Conservation (phyloP, 1,284 basidiomycete species). For the Hemileia vastatrix region DNA sequence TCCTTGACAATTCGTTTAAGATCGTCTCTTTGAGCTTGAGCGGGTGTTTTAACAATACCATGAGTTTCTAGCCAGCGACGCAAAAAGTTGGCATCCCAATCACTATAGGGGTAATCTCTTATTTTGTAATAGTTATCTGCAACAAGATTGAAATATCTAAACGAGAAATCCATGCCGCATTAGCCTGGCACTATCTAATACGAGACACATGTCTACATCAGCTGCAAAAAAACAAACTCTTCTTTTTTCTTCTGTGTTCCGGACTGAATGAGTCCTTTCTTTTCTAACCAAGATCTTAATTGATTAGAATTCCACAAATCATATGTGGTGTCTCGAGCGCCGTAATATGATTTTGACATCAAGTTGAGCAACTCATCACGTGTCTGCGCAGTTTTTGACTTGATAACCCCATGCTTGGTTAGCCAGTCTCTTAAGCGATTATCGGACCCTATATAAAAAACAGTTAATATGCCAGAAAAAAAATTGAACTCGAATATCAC, state of each 20-base stretch:
- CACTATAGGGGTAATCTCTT: conserved; percentile 9
- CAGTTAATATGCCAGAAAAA: conserved; percentile 1
- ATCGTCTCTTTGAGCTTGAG: conserved; percentile 24
- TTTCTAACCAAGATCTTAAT: conserved; percentile 53
- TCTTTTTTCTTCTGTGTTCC: conserved; percentile 20
- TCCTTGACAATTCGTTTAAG: conserved; percentile 18
- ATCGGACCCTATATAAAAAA: conserved; percentile 10
- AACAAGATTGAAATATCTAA: conserved; percentile 8
- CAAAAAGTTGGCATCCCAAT: conserved; percentile 17
- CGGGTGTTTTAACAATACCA: conserved; percentile 31
- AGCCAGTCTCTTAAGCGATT: conserved; percentile 61
- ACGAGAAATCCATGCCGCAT: background rate
- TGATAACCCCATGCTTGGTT: conserved; percentile 60
- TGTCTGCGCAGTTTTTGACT: conserved; percentile 54
- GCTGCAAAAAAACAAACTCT: conserved; percentile 20
- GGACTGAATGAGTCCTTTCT: conserved; percentile 29
- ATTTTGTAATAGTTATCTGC: conserved; percentile 19
- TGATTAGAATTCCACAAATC: conserved; percentile 51
- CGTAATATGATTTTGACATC: conserved; percentile 74
- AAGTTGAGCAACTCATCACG: conserved; percentile 60
- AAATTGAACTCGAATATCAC: background rate
- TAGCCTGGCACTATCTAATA: background rate
- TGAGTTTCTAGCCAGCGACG: conserved; percentile 33
- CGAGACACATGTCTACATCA: conserved; percentile 27
- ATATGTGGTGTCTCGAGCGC: conserved; percentile 47